Conservation (phyloP, 1,139 yeast genomes). For the Scheffersomyces cryptocercus region DNA sequence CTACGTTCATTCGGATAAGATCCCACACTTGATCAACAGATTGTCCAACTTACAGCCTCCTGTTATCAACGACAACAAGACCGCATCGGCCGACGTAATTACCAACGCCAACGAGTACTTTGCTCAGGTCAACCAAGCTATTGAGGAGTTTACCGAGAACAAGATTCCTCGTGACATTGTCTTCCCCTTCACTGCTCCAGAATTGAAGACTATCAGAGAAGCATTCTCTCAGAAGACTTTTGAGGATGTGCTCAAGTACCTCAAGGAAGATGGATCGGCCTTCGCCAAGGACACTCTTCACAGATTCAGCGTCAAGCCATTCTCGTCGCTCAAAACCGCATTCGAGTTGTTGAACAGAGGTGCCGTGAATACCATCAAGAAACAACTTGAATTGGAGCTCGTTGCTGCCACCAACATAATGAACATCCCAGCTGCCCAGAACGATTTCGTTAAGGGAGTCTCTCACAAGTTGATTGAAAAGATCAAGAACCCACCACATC, state of each 20-base stretch:
- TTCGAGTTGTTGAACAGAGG: slow-evolving; percentile 71
- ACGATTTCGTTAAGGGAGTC: slow-evolving; percentile 77
- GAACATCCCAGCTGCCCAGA: slow-evolving; percentile 52
- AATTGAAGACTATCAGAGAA: slow-evolving; percentile 63
- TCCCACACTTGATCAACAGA: slow-evolving; percentile 63
- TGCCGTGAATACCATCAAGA: slow-evolving; percentile 55
- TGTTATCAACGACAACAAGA: slow-evolving; percentile 27
- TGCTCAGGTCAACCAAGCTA: slow-evolving; percentile 64
- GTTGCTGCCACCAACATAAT: slow-evolving; percentile 77
- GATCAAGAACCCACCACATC: slow-evolving; percentile 51
- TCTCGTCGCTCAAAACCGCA: slow-evolving; percentile 76
- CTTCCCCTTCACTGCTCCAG: slow-evolving; percentile 57
- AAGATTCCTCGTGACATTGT: slow-evolving; percentile 66
- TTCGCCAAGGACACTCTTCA: slow-evolving; percentile 66
- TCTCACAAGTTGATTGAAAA: slow-evolving; percentile 67
- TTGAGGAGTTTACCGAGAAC: slow-evolving; percentile 73
- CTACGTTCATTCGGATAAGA: slow-evolving; percentile 67
- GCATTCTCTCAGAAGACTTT: slow-evolving; percentile 64
- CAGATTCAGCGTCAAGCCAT: slow-evolving; percentile 64
- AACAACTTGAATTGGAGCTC: slow-evolving; percentile 74
- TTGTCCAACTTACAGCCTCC: slow-evolving; percentile 59
- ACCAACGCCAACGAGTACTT: slow-evolving; percentile 42
- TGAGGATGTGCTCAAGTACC: slow-evolving; percentile 60
- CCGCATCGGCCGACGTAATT: slow-evolving; percentile 25
- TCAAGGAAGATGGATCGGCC: slow-evolving; percentile 56